A percentile compares a stretch with the other conserved stretches of the same genome.
phyloP scores from a whole-genome alignment of 2,329 filamentous ascomycete genomes.

The Alternaria incomplexa region DNA sequence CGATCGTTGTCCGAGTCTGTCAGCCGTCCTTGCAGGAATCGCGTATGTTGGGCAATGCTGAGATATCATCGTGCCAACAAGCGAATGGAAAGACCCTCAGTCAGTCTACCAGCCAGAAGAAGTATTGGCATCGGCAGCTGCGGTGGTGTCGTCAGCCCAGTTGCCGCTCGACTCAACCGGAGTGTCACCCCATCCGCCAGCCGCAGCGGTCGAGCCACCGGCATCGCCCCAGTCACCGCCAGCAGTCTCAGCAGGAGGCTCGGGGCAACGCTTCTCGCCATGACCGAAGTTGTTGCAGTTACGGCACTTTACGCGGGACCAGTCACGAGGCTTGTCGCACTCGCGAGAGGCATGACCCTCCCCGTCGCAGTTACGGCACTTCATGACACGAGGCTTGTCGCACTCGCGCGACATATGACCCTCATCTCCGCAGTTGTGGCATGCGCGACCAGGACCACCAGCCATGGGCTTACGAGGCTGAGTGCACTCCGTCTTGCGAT shows the following conservation, averaged over 20 bases:
- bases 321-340: conserved; percentile 53
- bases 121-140: conserved; percentile 9
- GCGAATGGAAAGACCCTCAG: neutral
- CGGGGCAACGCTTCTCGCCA: conserved; percentile 49
- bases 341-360: conserved; percentile 59
- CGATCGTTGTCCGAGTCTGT: neutral
- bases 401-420: conserved; percentile 39
- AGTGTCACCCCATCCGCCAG: conserved; percentile 29
- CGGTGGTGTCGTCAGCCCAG: conserved; percentile 24
- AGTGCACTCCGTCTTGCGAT: conserved; percentile 35
- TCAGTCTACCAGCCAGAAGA: conserved; percentile 15
- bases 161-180: conserved; percentile 16
- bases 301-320: conserved; percentile 64
- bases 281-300: conserved; percentile 61
- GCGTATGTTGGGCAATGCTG: conserved; percentile 1
- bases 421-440: conserved; percentile 35
- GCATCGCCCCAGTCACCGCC: conserved; percentile 31
- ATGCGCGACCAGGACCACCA: conserved; percentile 27
- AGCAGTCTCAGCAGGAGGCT: conserved; percentile 35
- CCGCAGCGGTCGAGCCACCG: conserved; percentile 20
- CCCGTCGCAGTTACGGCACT: conserved; percentile 67
- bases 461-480: conserved; percentile 21
- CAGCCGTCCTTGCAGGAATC: neutral
- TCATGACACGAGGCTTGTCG: conserved; percentile 37
- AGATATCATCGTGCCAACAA: neutral